Base-by-base conservation (phyloP, 2,329 filamentous ascomycete species). In the Eutypella sp. region DNA sequence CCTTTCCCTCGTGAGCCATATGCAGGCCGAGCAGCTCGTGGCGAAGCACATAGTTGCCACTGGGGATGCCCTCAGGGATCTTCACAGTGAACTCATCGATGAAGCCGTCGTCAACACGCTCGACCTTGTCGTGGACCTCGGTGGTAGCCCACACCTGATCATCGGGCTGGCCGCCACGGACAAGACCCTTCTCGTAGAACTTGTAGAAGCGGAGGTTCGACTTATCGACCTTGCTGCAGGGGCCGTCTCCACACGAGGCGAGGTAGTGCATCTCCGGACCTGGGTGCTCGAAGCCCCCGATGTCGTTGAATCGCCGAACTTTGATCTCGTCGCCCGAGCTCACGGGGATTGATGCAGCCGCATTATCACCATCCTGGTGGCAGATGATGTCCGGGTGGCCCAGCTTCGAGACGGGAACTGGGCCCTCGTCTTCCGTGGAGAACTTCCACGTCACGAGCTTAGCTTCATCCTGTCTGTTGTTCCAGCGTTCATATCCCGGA, bases 41-140 rank as follows among this genome's bases (percentile, higher is more conserved):
- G 15, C 58, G 52, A 16, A 62, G 53, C 4, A 61, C 46, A 19
- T 58, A 60, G 16, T 44, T 31, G 2, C 57, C 56, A 1, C 56
- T 48, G 37, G 48, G 71, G 45, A 73, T 72, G 7, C 50, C 41
- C 3, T 19, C 9, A 5, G 57, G 57, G 20, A 60, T 54, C 13
- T 38, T 46, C 37, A 59, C 52, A 5, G 53, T 52, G 40, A 48
- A 60, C 1, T 55, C 72, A 50, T 74, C 69, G 24, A 73, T 66
- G 29, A 73, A 61, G 39, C 74, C 71, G 45, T 74, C 74, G 57
- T 71, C 72, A 15, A 69, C 72, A n/a, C 63, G 53, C 10, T 63
- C 66, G 27, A 73, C 66, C 46, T 51, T 55, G 48, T 61, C 61
- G 45, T 71, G 72, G 41, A 72, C 67, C 25, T 69, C 71, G 18